A percentile compares a stretch with the other conserved stretches of the same genome.
These are phyloP conservation scores for Rhododendron griersonianum DNA, from an alignment of 148 eudicot genomes.

Conservation along the genomic window DNA sequence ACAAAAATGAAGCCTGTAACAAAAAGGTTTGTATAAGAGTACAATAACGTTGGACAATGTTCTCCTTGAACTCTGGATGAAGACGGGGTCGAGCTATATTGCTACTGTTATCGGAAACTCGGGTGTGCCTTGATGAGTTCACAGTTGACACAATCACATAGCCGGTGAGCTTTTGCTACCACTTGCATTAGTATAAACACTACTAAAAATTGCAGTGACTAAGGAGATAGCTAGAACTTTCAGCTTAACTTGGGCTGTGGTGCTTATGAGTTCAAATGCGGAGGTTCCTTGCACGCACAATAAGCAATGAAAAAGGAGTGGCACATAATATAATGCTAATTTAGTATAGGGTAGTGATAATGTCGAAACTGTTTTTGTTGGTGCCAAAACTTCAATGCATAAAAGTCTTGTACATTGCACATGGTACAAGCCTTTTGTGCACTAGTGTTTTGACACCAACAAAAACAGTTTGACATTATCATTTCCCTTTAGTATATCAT, in stretches of 20 bases:
- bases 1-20: no score
- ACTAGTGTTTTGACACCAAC: no score
- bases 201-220: not conserved
- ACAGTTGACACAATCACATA: not conserved
- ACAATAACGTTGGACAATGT: not conserved
- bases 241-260: not conserved
- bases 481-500: no score
- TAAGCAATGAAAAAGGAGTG: not conserved
- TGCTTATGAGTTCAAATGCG: no score
- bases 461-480: no score
- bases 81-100: not conserved
- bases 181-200: not conserved
- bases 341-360: not conserved
- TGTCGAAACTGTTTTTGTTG: no score
- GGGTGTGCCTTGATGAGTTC: not conserved
- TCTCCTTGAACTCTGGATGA: not conserved
- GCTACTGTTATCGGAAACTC: not conserved
- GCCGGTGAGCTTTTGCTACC: not conserved
- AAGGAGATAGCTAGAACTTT: not conserved
- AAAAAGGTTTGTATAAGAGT: no score
- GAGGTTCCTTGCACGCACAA: not conserved
- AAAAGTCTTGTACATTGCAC: no score
- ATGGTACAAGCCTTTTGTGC: no score
- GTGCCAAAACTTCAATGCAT: no score
- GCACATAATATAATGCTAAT: not conserved